These are phyloP conservation scores for Calonectria multiphialidica DNA, from an alignment of 2,329 filamentous ascomycete genomes.

Conservation along the genomic window DNA sequence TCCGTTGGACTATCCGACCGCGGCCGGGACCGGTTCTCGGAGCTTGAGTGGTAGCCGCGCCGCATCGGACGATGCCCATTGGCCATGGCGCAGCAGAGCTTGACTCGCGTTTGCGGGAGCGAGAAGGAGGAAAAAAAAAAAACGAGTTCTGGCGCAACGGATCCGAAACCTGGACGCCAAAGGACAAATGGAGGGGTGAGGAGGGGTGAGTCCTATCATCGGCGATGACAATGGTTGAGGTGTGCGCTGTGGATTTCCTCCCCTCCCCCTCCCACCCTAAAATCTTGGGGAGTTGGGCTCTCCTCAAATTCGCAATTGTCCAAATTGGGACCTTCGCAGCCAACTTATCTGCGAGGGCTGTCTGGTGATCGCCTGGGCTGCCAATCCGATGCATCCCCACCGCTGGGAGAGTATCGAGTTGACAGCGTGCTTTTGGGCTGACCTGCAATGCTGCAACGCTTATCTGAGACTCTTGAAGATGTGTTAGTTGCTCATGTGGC, in stretches of 20 bases:
- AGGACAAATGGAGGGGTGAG: conserved; percentile 1
- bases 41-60: not conserved
- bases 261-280: too few species aligned
- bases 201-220: not conserved
- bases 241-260: not conserved
- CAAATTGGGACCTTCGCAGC: not conserved
- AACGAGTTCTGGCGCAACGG: conserved; percentile 9
- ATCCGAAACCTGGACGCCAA: not conserved
- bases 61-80: not conserved
- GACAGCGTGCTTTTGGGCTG: not conserved
- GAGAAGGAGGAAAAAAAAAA: not conserved
- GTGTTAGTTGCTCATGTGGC: not conserved
- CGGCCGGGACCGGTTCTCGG: conserved; percentile 11
- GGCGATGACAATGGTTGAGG: not conserved
- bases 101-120: conserved; percentile 4
- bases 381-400: not conserved
- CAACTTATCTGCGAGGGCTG: not conserved
- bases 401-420: not conserved
- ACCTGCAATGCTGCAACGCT: conserved; percentile 4
- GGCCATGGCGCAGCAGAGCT: not conserved
- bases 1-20: conserved; percentile 3
- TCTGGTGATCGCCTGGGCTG: conserved; percentile 6
- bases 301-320: not conserved
- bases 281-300: not conserved
- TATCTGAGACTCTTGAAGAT: conserved; percentile 6